A percentile compares a stretch with the other conserved stretches of the same genome.
Conservation (phyloP, 345 rosid genomes). For the Hirschfeldia incana region DNA sequence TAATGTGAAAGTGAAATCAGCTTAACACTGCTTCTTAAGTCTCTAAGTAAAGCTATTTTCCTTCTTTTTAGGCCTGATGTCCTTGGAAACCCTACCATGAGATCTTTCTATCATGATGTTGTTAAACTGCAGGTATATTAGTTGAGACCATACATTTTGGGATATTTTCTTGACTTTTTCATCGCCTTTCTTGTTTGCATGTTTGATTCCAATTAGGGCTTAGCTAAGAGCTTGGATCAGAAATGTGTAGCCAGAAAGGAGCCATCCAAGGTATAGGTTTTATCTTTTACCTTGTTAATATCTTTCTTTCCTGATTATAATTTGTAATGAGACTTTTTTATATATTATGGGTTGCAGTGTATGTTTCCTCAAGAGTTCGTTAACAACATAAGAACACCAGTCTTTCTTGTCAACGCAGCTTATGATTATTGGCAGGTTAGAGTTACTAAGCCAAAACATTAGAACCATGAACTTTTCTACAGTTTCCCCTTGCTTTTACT, state of each 20-base stretch:
- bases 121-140: background rate
- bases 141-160: background rate
- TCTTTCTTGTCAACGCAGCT: background rate
- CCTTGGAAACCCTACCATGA: background rate
- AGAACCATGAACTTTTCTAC: background rate
- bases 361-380: background rate
- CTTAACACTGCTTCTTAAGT: background rate
- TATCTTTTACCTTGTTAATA: background rate
- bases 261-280: background rate
- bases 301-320: background rate
- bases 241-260: background rate
- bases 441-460: background rate
- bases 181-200: background rate
- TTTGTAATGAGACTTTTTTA: background rate
- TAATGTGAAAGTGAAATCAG: background rate
- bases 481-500: background rate
- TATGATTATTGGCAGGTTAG: background rate
- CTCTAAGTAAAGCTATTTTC: background rate
- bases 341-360: background rate
- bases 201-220: background rate
- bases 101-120: background rate
- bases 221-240: background rate
- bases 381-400: background rate
- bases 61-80: conserved; percentile 1
- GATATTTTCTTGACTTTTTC: background rate